phyloP scores from a whole-genome alignment of 768 basidiomycete species.

The Mycena galopus region DNA sequence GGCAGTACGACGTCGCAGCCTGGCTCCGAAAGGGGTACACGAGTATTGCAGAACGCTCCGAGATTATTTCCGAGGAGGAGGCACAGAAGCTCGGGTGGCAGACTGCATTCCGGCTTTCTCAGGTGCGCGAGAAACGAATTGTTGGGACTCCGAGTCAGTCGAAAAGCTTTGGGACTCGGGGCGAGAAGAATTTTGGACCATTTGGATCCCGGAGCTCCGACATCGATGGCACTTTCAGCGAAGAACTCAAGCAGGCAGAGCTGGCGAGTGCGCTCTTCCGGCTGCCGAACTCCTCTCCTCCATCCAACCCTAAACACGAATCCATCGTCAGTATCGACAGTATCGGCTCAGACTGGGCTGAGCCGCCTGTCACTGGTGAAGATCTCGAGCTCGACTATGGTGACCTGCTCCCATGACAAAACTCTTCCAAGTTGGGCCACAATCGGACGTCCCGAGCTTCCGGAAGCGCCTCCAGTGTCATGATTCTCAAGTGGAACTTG shows the following conservation, averaged over 20 bases:
- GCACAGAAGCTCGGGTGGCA: conserved; percentile 24
- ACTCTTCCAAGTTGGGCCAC: too few species aligned
- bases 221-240: conserved; percentile 9
- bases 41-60: conserved; percentile 40
- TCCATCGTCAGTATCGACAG: too few species aligned
- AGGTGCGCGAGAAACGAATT: conserved; percentile 20
- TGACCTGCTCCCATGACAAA: too few species aligned
- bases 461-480: too few species aligned
- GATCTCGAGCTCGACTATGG: too few species aligned
- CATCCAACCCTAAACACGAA: too few species aligned
- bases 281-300: background rate
- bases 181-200: background rate
- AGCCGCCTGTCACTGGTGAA: too few species aligned
- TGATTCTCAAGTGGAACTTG: too few species aligned
- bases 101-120: conserved; percentile 23
- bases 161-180: too few species aligned
- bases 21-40: conserved; percentile 51
- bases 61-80: conserved; percentile 36
- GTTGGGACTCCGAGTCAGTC: too few species aligned
- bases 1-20: conserved; percentile 44
- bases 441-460: too few species aligned
- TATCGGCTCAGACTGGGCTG: too few species aligned
- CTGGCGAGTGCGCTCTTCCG: background rate
- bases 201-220: background rate
- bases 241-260: conserved; percentile 25